Evolutionary conservation across 148 eudicot species (phyloP), one percentile per base, ranked within the genome.

Genomic region (Diospyros kaki): DNA sequence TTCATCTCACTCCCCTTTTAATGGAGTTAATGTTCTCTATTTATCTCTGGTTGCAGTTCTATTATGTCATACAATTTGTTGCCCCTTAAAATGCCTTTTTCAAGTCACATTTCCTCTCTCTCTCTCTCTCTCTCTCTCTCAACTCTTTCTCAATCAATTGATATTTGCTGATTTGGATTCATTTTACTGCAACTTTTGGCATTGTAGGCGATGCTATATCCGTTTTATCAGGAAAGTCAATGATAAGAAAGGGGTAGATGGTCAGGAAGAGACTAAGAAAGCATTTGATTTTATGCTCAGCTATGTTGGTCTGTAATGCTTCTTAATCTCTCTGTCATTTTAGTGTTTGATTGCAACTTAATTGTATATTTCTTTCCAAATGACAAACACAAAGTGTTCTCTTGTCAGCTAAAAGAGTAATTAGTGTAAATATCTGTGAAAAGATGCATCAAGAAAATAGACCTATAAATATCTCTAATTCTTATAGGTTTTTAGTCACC

Each of bases 201-300:
- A 50, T 74, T 87, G 82, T 81, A 95, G 99, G 99, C 87, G 94
- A 76, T 90, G 97, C 83, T 95, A 95, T 80, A 93, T 95, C 44
- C 92, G 91, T 51, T 95, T 93, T 69, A 95, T 95, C 64, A 83
- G 90, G 86, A 93, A 91, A 79, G 91, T 83, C 56, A 95, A 95
- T 81, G 99, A 93, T 48, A 95, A 84, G 88, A 95, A 88, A 84
- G 97, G 99, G 54, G 73, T 82, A 52, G 97, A 95, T 77, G 99
- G 96, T 68, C 92, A 86, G 69, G 99, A 90, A 83, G 99, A 95
- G 87, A 95, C 98, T 44, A 89, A 92, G 81, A 95, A 93, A 88
- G 97, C 99, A 77, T 95, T 80, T 86, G 99, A 95, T 71, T 95
- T 93, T 83, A 95, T 93, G 99, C 88, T 95, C 74, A 88, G 84